phyloP scores from a whole-genome alignment of 2,329 filamentous ascomycete genomes.

The Epichloe gansuensis region DNA sequence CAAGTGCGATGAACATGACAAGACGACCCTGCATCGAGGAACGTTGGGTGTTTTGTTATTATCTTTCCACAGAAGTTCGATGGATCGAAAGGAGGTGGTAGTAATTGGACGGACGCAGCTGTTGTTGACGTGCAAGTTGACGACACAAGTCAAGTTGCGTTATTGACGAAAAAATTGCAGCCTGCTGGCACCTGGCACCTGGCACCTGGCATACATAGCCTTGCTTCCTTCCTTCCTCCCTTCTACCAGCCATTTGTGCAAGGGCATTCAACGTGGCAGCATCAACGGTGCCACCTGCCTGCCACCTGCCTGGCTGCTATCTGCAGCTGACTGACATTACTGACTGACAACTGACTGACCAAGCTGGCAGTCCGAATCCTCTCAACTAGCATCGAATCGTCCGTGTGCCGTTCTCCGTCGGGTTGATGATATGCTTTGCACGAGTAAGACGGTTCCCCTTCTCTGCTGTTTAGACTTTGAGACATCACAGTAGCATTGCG shows the following conservation, averaged over 20 bases:
- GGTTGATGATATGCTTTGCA: not conserved
- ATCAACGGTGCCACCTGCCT: not conserved
- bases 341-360: not conserved
- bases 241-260: conserved; percentile 1
- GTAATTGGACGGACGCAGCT: too few species aligned
- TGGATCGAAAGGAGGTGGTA: too few species aligned
- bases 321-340: not conserved
- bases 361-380: not conserved
- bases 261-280: not conserved
- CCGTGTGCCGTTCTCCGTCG: not conserved
- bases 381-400: not conserved
- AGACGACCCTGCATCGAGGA: not conserved
- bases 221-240: not conserved
- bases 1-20: not conserved
- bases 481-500: not conserved
- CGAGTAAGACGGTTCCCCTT: not conserved
- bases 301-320: not conserved
- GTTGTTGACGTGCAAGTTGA: too few species aligned
- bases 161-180: not conserved
- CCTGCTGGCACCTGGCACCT: not conserved
- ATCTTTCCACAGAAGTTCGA: too few species aligned
- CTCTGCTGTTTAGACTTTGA: not conserved
- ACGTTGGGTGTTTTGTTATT: not conserved
- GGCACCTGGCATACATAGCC: not conserved
- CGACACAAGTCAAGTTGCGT: too few species aligned